These are phyloP conservation scores for Rhodocollybia butyracea DNA, from an alignment of 768 basidiomycete genomes.

Conservation along the genomic window DNA sequence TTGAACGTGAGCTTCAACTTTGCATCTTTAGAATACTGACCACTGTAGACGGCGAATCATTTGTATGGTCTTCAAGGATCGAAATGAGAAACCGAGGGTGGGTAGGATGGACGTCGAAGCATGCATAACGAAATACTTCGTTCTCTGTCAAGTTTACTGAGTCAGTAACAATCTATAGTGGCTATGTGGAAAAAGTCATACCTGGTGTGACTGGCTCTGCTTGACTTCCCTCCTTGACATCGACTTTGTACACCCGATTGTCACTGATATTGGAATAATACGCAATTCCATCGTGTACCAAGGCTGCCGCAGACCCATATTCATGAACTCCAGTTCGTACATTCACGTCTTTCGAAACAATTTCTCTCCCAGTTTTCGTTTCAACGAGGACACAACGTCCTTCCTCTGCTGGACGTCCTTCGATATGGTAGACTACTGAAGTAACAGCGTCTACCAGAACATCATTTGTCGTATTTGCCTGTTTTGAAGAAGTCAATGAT, in stretches of 20 bases:
- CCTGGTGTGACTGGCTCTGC: conserved; percentile 63
- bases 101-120: conserved; percentile 56
- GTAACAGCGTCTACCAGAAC: conserved; percentile 52
- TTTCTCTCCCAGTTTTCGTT: conserved; percentile 43
- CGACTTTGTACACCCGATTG: conserved; percentile 41
- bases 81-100: conserved; percentile 53
- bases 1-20: too few relatives aligned
- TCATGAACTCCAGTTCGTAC: conserved; percentile 60
- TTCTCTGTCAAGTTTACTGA: conserved; percentile 20
- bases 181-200: conserved; percentile 23
- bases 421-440: conserved; percentile 49
- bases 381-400: conserved; percentile 57
- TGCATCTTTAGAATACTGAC: too few relatives aligned
- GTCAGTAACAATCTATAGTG: not conserved
- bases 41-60: conserved; percentile 45
- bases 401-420: conserved; percentile 51
- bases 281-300: conserved; percentile 38
- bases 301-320: conserved; percentile 60
- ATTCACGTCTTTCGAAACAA: conserved; percentile 55
- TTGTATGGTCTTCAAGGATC: conserved; percentile 70
- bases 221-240: conserved; percentile 22
- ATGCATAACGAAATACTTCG: conserved; percentile 56
- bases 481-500: not conserved
- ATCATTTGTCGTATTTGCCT: conserved; percentile 38
- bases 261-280: conserved; percentile 55